These are phyloP conservation scores for Candolleomyces eurysporus DNA, from an alignment of 768 basidiomycete species.

Conservation along the genomic window DNA sequence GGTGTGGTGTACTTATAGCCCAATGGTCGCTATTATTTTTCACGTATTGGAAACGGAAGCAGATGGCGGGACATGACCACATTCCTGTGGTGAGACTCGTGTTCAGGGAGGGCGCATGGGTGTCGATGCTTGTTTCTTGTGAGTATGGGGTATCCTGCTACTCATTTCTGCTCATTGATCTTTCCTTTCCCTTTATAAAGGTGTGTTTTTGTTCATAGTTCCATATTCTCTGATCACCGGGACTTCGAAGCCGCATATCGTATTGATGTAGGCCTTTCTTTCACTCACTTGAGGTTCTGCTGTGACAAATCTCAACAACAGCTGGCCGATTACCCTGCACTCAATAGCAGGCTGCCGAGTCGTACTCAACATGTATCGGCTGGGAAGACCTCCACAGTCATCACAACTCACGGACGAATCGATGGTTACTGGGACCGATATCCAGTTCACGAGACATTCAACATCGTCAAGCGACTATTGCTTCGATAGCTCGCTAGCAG, in stretches of 20 bases:
- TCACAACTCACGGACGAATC: not conserved
- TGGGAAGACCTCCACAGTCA: not conserved
- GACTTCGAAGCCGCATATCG: constrained; percentile 1
- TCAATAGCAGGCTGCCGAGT: constrained; percentile 5
- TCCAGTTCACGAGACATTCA: constrained; percentile 6
- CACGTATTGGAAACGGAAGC: constrained; percentile 5
- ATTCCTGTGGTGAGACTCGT: constrained; percentile 2
- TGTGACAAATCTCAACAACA: not conserved
- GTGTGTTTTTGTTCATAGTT: constrained; percentile 1
- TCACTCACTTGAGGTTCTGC: not conserved
- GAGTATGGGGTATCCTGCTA: not conserved
- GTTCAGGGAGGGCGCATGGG: constrained; percentile 7
- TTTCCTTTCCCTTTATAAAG: not conserved
- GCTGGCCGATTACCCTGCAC: constrained; percentile 6
- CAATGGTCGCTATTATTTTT: constrained; percentile 4
- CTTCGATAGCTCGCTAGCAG: too few species aligned
- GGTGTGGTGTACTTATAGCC: constrained; percentile 1
- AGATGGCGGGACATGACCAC: constrained; percentile 5
- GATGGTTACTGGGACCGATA: constrained; percentile 1
- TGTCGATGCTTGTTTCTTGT: constrained; percentile 5
- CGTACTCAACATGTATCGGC: constrained; percentile 4
- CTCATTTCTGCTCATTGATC: not conserved
- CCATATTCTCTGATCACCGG: constrained; percentile 9
- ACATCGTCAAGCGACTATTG: not conserved
- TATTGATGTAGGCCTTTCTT: constrained; percentile 1